Percentiles rank a stretch among this genome's conserved stretches.
Evolutionary conservation across 1,284 basidiomycete species (phyloP).

Genomic region (Athelia psychrophila): DNA sequence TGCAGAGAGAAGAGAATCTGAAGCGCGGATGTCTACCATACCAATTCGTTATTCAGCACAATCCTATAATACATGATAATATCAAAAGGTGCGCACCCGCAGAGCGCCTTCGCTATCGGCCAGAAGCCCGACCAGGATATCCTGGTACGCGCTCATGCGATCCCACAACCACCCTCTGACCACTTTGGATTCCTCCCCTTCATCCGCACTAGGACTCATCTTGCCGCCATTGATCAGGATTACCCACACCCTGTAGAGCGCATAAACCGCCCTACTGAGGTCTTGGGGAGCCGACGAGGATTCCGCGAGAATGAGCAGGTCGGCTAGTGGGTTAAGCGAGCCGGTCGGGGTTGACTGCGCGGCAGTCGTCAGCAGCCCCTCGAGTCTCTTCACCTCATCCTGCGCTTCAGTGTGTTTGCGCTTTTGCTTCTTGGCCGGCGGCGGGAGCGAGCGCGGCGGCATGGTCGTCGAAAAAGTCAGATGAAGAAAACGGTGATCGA

Average conservation of each 20-base stretch:
- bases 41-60: not conserved
- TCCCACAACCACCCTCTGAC: slow-evolving; percentile 80
- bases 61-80: too few relatives aligned
- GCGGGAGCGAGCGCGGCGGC: slow-evolving; percentile 46
- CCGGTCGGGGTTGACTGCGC: slow-evolving; percentile 38
- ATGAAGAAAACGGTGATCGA: too few relatives aligned
- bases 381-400: slow-evolving; percentile 42
- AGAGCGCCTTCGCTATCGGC: slow-evolving; percentile 69
- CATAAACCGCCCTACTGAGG: slow-evolving; percentile 77
- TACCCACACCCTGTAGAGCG: slow-evolving; percentile 80
- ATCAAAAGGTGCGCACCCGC: slow-evolving; percentile 41
- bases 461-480: not conserved
- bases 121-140: slow-evolving; percentile 66
- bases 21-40: slow-evolving; percentile 63
- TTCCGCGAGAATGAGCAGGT: slow-evolving; percentile 63
- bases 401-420: slow-evolving; percentile 25
- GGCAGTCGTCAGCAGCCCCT: slow-evolving; percentile 49
- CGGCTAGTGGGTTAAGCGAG: slow-evolving; percentile 79
- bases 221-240: slow-evolving; percentile 59
- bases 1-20: slow-evolving; percentile 82
- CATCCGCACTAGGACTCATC: slow-evolving; percentile 38
- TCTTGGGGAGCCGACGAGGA: slow-evolving; percentile 44
- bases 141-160: slow-evolving; percentile 62
- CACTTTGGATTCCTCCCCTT: slow-evolving; percentile 52
- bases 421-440: slow-evolving; percentile 56